Evolutionary conservation across 2,329 filamentous ascomycete species (phyloP).

Genomic region (Microdochium nivale): DNA sequence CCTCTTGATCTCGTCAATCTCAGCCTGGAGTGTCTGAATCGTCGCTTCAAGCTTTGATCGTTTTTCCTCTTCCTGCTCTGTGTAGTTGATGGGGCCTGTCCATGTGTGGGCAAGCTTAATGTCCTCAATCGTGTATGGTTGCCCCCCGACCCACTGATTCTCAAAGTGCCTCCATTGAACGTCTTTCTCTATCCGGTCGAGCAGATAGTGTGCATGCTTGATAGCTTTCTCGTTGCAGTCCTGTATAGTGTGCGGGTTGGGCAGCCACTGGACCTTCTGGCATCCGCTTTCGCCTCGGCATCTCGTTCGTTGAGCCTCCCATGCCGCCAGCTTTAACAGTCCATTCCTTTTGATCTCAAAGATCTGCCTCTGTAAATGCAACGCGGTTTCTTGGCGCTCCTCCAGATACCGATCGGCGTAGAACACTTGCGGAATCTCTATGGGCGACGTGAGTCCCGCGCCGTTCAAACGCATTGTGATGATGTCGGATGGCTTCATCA

Average conservation of each 20-base stretch:
- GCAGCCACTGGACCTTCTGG: conserved; percentile 12
- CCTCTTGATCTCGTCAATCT: conserved; percentile 23
- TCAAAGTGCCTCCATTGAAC: conserved; percentile 18
- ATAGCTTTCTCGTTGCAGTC: conserved; percentile 16
- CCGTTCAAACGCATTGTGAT: conserved; percentile 36
- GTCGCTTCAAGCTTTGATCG: conserved; percentile 22
- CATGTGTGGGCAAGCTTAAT: conserved; percentile 26
- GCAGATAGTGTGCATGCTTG: conserved; percentile 9
- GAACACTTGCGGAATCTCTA: conserved; percentile 42
- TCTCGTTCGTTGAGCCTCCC: conserved; percentile 8
- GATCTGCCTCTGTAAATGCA: conserved; percentile 30
- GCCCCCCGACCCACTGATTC: conserved; percentile 6
- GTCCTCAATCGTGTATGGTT: conserved; percentile 16
- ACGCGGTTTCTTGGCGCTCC: conserved; percentile 33
- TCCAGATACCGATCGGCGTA: conserved; percentile 47
- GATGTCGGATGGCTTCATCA: conserved; percentile 40
- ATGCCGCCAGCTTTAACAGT: conserved; percentile 10
- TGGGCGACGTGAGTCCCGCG: conserved; percentile 29
- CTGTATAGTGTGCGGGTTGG: conserved; percentile 11
- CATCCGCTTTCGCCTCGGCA: conserved; percentile 13
- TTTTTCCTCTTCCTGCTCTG: conserved; percentile 20
- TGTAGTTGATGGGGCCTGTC: conserved; percentile 27
- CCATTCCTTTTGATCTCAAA: conserved; percentile 11
- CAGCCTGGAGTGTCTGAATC: conserved; percentile 20
- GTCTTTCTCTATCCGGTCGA: conserved; percentile 13